Conservation (phyloP, 768 basidiomycete genomes). For the Leccinum barrowsii region DNA sequence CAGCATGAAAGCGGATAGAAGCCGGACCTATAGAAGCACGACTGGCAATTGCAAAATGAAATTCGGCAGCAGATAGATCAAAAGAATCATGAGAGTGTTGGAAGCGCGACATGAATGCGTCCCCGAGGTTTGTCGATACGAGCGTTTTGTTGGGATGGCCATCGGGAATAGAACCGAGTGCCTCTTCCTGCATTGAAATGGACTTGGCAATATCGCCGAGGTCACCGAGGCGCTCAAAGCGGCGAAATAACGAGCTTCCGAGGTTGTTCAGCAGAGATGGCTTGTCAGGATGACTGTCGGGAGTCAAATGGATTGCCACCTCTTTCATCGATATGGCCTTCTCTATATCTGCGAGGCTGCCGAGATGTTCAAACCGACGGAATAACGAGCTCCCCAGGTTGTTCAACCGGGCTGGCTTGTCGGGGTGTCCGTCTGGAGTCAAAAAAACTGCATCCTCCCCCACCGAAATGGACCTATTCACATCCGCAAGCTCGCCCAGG, state of each 20-base stretch:
- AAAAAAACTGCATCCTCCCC: not conserved
- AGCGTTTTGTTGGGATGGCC: not conserved
- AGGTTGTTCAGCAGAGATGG: not conserved
- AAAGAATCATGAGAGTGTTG: not conserved
- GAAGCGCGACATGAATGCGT: not conserved
- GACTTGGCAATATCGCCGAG: not conserved
- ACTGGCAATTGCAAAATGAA: not conserved
- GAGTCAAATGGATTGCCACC: not conserved
- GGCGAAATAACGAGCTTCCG: not conserved
- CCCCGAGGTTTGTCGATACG: not conserved
- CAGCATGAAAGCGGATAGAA: not conserved
- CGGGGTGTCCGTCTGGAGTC: not conserved
- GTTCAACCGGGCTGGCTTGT: not conserved
- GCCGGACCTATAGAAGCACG: not conserved
- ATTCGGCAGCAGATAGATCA: not conserved
- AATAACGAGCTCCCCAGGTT: not conserved
- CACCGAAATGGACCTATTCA: not conserved
- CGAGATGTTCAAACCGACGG: not conserved
- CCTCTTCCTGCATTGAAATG: not conserved
- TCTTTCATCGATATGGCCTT: not conserved
- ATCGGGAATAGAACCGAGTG: not conserved
- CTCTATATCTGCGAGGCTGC: not conserved
- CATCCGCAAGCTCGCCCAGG: not conserved
- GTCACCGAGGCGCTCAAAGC: not conserved
- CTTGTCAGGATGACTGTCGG: not conserved